phyloP scores from a whole-genome alignment of 2,329 filamentous ascomycete genomes.

The Pyricularia pennisetigena region DNA sequence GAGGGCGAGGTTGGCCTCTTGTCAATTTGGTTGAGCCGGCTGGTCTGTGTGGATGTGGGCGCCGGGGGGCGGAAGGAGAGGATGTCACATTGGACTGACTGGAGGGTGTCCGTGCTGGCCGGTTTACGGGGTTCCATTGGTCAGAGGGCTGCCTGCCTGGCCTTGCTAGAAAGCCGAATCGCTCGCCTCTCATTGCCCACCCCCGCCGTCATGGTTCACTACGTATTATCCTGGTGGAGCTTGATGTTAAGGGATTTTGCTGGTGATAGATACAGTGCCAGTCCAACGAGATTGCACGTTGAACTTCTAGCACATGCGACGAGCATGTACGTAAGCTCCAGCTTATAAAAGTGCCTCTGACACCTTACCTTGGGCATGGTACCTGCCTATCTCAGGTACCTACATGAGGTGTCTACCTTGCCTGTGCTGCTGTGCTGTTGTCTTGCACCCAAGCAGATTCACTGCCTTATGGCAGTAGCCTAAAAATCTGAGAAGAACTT shows the following conservation, averaged over 20 bases:
- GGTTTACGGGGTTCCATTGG: background rate
- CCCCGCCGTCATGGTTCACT: background rate
- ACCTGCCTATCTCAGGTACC: no score
- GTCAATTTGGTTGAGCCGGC: slow-evolving; percentile 7
- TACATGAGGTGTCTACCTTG: no score
- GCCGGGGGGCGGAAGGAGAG: slow-evolving; percentile 1
- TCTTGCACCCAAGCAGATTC: no score
- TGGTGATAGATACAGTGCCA: background rate
- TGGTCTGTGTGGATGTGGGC: slow-evolving; percentile 5
- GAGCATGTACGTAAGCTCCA: background rate
- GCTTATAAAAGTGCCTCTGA: no score
- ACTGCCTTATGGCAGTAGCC: background rate
- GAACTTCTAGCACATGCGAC: background rate
- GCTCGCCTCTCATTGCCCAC: background rate
- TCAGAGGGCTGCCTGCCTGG: background rate
- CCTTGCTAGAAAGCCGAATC: background rate
- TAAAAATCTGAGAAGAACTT: background rate
- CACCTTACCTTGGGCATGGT: no score
- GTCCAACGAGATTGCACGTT: background rate
- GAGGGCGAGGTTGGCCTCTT: slow-evolving; percentile 19
- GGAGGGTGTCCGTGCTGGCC: background rate
- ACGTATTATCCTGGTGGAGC: background rate
- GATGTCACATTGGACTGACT: background rate
- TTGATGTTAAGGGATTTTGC: background rate
- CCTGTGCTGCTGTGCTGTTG: no score